phyloP scores from a whole-genome alignment of 2,329 filamentous ascomycete genomes.

The Cytospora chrysosperma region DNA sequence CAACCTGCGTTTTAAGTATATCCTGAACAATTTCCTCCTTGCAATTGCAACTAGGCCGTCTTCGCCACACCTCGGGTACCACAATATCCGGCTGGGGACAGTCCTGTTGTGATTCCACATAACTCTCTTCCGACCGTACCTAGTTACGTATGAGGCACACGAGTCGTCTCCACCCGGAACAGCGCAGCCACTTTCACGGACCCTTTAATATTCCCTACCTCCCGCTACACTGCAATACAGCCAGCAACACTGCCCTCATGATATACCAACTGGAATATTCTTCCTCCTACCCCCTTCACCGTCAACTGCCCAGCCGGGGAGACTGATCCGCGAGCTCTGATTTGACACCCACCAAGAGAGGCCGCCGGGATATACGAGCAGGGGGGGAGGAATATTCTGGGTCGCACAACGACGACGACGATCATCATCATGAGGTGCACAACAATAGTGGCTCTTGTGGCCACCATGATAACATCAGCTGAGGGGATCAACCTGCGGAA shows the following conservation, averaged over 20 bases:
- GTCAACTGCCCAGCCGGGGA: not conserved
- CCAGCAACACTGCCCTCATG: constrained; percentile 6
- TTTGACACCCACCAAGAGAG: too few species aligned
- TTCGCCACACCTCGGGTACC: constrained; percentile 8
- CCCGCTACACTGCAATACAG: constrained; percentile 2
- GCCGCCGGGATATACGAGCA: not conserved
- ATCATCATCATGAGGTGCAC: constrained; percentile 38
- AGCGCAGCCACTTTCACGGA: constrained; percentile 8
- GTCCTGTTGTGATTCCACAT: not conserved
- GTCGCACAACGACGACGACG: not conserved
- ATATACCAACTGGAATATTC: constrained; percentile 2
- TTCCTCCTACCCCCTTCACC: not conserved
- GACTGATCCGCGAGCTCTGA: not conserved
- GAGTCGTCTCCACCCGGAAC: constrained; percentile 21
- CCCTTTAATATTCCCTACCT: constrained; percentile 4
- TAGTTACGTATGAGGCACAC: constrained; percentile 23
- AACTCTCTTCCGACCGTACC: not conserved
- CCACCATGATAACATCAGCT: constrained; percentile 30
- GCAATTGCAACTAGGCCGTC: not conserved
- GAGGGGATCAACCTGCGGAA: constrained; percentile 33
- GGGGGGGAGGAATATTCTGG: not conserved
- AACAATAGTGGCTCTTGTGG: constrained; percentile 32
- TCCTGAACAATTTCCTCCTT: not conserved
- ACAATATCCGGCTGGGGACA: not conserved
- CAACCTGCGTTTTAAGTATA: not conserved